A percentile compares a stretch with the other conserved stretches of the same genome.
These are phyloP conservation scores for Prunus davidiana DNA, from an alignment of 306 rosid species.

Conservation along the genomic window DNA sequence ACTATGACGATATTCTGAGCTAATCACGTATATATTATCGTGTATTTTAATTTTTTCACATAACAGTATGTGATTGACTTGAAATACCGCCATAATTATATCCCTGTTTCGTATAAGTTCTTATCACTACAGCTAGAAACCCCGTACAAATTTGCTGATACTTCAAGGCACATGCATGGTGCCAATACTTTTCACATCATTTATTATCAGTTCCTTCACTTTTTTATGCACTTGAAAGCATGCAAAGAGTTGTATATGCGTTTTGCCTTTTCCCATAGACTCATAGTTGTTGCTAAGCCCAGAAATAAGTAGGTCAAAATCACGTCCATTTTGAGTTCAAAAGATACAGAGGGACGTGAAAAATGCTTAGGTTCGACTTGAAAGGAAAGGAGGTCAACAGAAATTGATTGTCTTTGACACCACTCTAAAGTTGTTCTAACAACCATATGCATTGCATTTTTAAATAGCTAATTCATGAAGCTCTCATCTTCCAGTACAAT, in stretches of 20 bases:
- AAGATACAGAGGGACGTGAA: background rate
- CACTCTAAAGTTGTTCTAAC: constrained; percentile 65
- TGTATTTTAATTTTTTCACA: too few species aligned
- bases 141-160: background rate
- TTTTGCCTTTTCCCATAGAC: background rate
- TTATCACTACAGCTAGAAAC: background rate
- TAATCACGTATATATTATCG: too few species aligned
- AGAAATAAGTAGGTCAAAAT: constrained; percentile 13
- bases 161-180: background rate
- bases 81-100: too few species aligned
- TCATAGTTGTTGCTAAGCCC: background rate
- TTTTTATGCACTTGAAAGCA: background rate
- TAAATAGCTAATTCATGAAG: background rate
- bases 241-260: background rate
- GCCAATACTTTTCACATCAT: background rate
- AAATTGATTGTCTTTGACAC: constrained; percentile 54
- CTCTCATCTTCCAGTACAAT: background rate
- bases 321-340: constrained; percentile 1
- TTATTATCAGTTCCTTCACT: background rate
- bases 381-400: constrained; percentile 41
- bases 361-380: constrained; percentile 31
- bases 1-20: too few species aligned
- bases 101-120: too few species aligned
- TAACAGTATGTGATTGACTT: too few species aligned
- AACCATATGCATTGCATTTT: constrained; percentile 21